Percentiles rank a stretch among this genome's conserved stretches.
Evolutionary conservation across 2,329 filamentous ascomycete genomes (phyloP).

Genomic region (Alternaria burnsii): DNA sequence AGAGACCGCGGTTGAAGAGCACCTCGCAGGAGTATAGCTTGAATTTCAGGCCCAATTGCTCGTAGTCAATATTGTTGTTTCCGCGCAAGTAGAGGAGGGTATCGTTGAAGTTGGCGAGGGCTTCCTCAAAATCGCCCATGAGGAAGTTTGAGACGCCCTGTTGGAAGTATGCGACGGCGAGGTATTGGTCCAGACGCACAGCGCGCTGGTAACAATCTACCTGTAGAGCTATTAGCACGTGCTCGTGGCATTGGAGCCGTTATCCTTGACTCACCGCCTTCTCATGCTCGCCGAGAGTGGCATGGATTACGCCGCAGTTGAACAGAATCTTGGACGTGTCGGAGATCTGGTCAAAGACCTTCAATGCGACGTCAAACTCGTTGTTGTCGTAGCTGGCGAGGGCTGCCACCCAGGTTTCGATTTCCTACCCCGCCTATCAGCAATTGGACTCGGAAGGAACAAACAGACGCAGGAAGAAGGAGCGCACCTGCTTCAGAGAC

Average conservation of each 20-base stretch:
- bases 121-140: conserved; percentile 95
- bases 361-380: conserved; percentile 90
- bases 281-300: conserved; percentile 93
- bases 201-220: conserved; percentile 95
- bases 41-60: conserved; percentile 93
- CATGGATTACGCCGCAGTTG: conserved; percentile 98
- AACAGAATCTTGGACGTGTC: conserved; percentile 99
- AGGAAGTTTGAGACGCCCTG: conserved; percentile 98
- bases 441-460: conserved; percentile 28
- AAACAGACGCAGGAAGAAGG: conserved; percentile 14
- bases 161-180: conserved; percentile 97
- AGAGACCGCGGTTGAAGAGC: conserved; percentile 94
- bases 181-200: conserved; percentile 88
- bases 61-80: conserved; percentile 97
- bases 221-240: conserved; percentile 58
- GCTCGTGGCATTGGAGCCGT: not conserved
- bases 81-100: conserved; percentile 92
- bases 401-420: conserved; percentile 96
- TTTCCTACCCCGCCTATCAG: conserved; percentile 72
- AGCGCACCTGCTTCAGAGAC: conserved; percentile 59
- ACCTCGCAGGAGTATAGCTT: conserved; percentile 98
- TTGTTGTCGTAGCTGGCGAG: conserved; percentile 94
- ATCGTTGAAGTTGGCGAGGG: conserved; percentile 98
- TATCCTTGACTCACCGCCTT: conserved; percentile 74
- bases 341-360: conserved; percentile 83